Evolutionary conservation across 2,329 filamentous ascomycete genomes (phyloP).

Genomic region (Raffaelea arxii): DNA sequence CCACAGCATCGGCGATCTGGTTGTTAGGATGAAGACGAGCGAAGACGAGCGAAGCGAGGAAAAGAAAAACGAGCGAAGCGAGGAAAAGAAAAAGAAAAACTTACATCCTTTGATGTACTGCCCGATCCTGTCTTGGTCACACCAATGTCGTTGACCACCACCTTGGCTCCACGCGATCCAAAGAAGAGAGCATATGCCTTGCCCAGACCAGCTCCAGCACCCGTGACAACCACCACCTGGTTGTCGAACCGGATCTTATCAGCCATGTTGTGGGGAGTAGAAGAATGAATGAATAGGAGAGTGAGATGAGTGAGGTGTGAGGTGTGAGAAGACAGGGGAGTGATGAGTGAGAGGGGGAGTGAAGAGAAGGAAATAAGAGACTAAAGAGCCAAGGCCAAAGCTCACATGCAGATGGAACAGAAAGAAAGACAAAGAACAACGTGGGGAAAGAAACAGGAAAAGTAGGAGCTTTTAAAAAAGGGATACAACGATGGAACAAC

Average conservation of each 20-base stretch:
- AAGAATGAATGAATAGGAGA: neutral
- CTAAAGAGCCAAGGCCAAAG: neutral
- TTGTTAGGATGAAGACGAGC: neutral
- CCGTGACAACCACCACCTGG: conserved; percentile 83
- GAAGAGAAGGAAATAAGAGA: neutral
- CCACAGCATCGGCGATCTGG: conserved; percentile 73
- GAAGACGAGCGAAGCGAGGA: conserved; percentile 8
- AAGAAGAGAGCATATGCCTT: conserved; percentile 85
- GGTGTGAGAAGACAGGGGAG: conserved; percentile 9
- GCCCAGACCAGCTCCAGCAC: conserved; percentile 72
- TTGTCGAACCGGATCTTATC: conserved; percentile 70
- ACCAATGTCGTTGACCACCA: conserved; percentile 90
- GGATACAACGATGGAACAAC: no score
- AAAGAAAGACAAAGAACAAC: neutral
- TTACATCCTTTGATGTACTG: conserved; percentile 5
- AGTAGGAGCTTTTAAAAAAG: no score
- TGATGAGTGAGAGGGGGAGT: neutral
- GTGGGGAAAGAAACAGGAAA: neutral
- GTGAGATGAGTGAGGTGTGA: conserved; percentile 4
- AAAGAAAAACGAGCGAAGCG: neutral
- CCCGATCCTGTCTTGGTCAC: conserved; percentile 40
- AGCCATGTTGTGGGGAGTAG: conserved; percentile 40
- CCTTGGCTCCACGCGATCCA: conserved; percentile 65
- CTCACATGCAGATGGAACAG: neutral
- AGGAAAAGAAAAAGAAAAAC: neutral